A percentile compares a stretch with the other conserved stretches of the same genome.
phyloP scores from a whole-genome alignment of 306 rosid species.

The Fragaria vesca region DNA sequence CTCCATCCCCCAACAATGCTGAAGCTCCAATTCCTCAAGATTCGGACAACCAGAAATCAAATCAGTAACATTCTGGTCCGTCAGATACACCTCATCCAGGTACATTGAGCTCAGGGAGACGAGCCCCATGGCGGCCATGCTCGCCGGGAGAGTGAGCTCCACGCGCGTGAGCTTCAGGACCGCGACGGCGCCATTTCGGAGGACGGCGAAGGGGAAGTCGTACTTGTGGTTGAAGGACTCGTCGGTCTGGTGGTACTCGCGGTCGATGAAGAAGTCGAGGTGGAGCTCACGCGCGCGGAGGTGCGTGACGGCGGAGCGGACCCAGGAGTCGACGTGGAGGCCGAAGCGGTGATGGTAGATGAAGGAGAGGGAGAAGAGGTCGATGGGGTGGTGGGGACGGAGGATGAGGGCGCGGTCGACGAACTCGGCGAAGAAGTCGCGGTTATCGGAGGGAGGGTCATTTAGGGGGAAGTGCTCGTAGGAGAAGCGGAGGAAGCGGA shows the following conservation, averaged over 20 bases:
- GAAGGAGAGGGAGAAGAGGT: no score
- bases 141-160: background rate
- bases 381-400: no score
- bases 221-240: background rate
- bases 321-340: conserved; percentile 6
- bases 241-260: background rate
- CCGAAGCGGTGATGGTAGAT: no score
- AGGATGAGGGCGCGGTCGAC: no score
- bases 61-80: background rate
- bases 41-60: conserved; percentile 2
- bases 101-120: background rate
- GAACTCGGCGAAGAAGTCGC: no score
- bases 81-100: background rate
- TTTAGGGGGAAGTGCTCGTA: no score
- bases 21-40: conserved; percentile 3
- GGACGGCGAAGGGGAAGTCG: conserved; percentile 6
- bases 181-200: background rate
- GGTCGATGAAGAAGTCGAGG: conserved; percentile 15
- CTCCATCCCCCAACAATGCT: background rate
- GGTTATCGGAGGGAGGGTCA: no score
- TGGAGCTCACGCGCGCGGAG: conserved; percentile 2
- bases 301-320: conserved; percentile 1
- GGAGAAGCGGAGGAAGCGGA: background rate
- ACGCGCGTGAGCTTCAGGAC: background rate
- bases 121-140: conserved; percentile 1